Conservation (phyloP, 176 grass and related monocot genomes). For the Puya raimondii region DNA sequence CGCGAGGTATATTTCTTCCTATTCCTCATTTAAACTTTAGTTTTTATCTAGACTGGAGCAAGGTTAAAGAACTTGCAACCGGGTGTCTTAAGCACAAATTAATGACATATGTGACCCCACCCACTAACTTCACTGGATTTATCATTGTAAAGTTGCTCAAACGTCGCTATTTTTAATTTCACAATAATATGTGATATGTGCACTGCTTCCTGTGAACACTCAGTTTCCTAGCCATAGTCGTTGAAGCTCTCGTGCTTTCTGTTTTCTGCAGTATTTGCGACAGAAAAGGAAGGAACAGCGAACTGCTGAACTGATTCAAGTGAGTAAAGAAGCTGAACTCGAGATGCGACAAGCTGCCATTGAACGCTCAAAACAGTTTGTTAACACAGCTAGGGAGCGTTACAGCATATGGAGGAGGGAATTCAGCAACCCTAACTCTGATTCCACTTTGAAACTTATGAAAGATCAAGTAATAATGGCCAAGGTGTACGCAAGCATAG, state of each 20-base stretch:
- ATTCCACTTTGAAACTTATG: conserved; percentile 58
- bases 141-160: no score
- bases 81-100: not conserved
- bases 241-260: not conserved
- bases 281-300: conserved; percentile 47
- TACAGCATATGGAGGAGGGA: conserved; percentile 77
- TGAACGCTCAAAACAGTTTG: conserved; percentile 48
- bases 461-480: conserved; percentile 87
- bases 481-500: conserved; percentile 66
- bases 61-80: not conserved
- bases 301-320: conserved; percentile 42
- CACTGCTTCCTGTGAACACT: not conserved
- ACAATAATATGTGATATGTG: no score
- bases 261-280: conserved; percentile 41
- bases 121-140: no score
- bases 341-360: conserved; percentile 33
- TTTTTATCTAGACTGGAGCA: conserved; percentile 6
- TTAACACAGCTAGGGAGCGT: conserved; percentile 39
- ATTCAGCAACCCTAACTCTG: conserved; percentile 42
- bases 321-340: conserved; percentile 51
- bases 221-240: not conserved
- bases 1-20: conserved; percentile 31
- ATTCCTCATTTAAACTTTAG: not conserved
- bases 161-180: no score
- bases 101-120: no score